Evolutionary conservation across 2,329 filamentous ascomycete species (phyloP), one percentile per base, ranked within the genome.

Genomic region (Xylariaceae sp.): DNA sequence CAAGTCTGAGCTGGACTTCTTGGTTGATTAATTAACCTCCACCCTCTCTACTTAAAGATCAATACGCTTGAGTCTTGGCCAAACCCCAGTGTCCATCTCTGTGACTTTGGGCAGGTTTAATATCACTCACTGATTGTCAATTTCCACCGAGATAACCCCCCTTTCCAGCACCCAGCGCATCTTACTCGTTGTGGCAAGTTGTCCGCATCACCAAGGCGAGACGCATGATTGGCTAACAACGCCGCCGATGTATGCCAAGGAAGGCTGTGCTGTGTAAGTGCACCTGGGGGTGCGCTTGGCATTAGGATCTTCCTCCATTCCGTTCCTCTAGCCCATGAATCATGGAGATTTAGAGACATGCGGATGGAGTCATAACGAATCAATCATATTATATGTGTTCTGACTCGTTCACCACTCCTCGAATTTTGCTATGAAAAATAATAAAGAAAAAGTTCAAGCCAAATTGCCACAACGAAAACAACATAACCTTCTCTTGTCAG

Each of bases 211-310:
- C 33, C 16, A 4, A 20, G n/a, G 10, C 15, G 33, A 8, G 33
- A n/a, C n/a, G n/a, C n/a, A n/a, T n/a, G 53, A 58, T 53, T 57
- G 51, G 51, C 37, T 33, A 45, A 44, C 13, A 24, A 36, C 33
- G 36, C 50, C 40, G 45, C 43, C 20, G 9, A 21, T 45, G 32
- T 41, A 26, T 52, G 64, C 63, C 64, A 65, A 65, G 63, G 36
- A 61, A 59, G 64, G 64, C 64, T 53, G 64, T 67, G 64, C 58
- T 58, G 36, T 27, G 9, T 27, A 39, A 23, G 47, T 40, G n/a
- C 27, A 21, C 39, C 21, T 18, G 50, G 45, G 53, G 35, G 37
- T 32, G n/a, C 8, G 21, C 40, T 29, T 44, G 36, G 46, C 54
- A 43, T 33, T 30, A 52, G 46, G 53, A 43, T 52, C 52, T 40